phyloP scores from a whole-genome alignment of 2,329 filamentous ascomycete genomes.

The Pyrenochaeta sp. region DNA sequence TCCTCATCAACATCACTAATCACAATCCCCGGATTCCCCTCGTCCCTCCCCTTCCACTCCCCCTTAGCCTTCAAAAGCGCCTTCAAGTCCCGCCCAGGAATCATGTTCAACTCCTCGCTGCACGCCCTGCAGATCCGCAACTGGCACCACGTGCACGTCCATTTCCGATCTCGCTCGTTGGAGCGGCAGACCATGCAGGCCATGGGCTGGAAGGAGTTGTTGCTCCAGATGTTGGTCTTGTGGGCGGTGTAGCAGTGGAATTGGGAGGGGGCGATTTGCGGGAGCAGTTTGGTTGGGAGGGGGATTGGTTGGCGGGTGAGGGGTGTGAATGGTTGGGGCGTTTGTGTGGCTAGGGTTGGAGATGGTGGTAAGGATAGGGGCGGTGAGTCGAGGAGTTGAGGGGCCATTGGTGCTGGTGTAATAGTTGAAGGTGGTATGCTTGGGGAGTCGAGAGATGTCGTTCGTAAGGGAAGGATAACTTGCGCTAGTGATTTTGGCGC shows the following conservation, averaged over 20 bases:
- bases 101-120: slow-evolving; percentile 30
- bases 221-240: slow-evolving; percentile 34
- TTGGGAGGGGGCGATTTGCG: slow-evolving; percentile 42
- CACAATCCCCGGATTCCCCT: slow-evolving; percentile 2
- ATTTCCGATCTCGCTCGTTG: slow-evolving; percentile 35
- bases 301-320: slow-evolving; percentile 28
- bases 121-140: slow-evolving; percentile 46
- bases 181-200: slow-evolving; percentile 48
- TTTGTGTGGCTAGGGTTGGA: slow-evolving; percentile 1
- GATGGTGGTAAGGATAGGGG: not conserved
- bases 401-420: slow-evolving; percentile 1
- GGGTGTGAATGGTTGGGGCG: slow-evolving; percentile 28
- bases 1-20: slow-evolving; percentile 15
- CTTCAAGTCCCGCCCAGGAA: slow-evolving; percentile 30
- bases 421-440: slow-evolving; percentile 9
- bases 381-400: slow-evolving; percentile 4
- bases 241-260: slow-evolving; percentile 45
- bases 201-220: slow-evolving; percentile 44
- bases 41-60: not conserved
- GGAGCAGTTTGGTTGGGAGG: slow-evolving; percentile 22
- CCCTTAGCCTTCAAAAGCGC: slow-evolving; percentile 24
- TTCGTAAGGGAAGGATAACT: slow-evolving; percentile 8
- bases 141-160: slow-evolving; percentile 50
- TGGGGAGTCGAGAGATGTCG: slow-evolving; percentile 19
- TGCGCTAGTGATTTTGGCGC: slow-evolving; percentile 8